Conservation (phyloP, 2,329 filamentous ascomycete genomes). For the Furcasterigmium sp. region DNA sequence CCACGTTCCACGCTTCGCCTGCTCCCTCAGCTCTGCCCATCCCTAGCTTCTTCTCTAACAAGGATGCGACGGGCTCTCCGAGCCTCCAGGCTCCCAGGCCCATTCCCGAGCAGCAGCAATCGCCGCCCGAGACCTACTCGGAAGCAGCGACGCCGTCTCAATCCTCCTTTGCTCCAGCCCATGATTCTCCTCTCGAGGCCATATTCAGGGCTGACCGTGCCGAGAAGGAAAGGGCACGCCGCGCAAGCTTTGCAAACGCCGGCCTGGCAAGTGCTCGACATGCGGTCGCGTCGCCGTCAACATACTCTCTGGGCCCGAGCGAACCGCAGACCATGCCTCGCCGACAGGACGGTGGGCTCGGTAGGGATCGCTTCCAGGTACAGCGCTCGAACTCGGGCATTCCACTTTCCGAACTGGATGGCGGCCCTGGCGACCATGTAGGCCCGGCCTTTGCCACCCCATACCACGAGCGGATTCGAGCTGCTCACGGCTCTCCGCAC, state of each 20-base stretch:
- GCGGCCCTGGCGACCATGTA: constrained; percentile 46
- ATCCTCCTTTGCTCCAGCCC: constrained; percentile 19
- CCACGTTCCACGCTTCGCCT: constrained; percentile 92
- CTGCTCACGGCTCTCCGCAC: constrained; percentile 34
- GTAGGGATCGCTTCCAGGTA: constrained; percentile 29
- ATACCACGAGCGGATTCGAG: constrained; percentile 56
- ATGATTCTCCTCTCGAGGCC: constrained; percentile 71
- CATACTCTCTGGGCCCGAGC: not conserved
- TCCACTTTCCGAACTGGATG: constrained; percentile 66
- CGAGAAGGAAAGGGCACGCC: constrained; percentile 60
- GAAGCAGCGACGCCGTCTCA: constrained; percentile 41
- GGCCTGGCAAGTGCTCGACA: not conserved
- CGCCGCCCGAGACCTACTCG: constrained; percentile 47
- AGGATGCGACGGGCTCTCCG: constrained; percentile 23
- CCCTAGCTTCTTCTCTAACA: constrained; percentile 69
- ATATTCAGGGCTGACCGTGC: constrained; percentile 85
- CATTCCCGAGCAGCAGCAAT: constrained; percentile 33
- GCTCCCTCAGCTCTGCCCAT: constrained; percentile 86
- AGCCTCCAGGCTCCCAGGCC: constrained; percentile 11
- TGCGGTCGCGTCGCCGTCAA: not conserved
- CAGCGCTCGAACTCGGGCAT: constrained; percentile 41
- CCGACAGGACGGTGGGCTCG: constrained; percentile 9
- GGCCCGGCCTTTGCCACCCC: constrained; percentile 66
- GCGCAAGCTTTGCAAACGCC: constrained; percentile 43
- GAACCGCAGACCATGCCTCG: constrained; percentile 15